phyloP scores from a whole-genome alignment of 139 green algal genomes.

The Chlamydomonas incerta region DNA sequence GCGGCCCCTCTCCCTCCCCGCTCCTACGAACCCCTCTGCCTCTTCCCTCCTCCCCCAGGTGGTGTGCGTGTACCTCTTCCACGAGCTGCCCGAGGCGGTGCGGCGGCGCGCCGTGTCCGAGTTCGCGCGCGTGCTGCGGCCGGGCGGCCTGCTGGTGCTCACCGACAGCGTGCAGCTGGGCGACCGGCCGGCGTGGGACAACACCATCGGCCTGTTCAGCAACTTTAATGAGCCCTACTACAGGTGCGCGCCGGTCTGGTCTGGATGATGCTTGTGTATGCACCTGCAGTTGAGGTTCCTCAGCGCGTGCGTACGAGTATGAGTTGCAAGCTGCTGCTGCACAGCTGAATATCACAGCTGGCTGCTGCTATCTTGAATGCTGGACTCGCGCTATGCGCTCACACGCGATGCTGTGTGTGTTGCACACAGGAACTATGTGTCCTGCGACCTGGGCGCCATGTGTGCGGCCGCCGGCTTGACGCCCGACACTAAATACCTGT shows the following conservation, averaged over 20 bases:
- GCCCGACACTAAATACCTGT: conserved; percentile 77
- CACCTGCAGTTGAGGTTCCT: no score
- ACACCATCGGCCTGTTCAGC: conserved; percentile 64
- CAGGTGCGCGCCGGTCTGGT: no score
- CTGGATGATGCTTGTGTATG: no score
- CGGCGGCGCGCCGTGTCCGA: conserved; percentile 62
- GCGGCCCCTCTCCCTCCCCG: no score
- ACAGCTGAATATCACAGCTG: no score
- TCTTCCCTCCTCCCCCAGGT: conserved; percentile 52
- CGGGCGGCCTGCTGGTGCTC: conserved; percentile 72
- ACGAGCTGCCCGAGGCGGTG: conserved; percentile 83
- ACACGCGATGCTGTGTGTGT: no score
- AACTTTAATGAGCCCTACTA: conserved; percentile 80
- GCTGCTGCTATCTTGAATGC: no score
- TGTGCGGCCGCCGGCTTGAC: conserved; percentile 74
- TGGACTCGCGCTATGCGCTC: no score
- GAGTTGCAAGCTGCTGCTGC: no score
- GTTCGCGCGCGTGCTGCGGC: conserved; percentile 85
- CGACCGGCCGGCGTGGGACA: conserved; percentile 59
- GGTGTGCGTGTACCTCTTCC: conserved; percentile 86
- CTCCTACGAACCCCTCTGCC: no score
- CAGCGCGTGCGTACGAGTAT: no score
- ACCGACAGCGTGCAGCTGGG: conserved; percentile 77
- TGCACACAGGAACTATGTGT: conserved; percentile 42
- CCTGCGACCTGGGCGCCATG: conserved; percentile 61